These are phyloP conservation scores for Phytopythium kandeliae DNA, from an alignment of 352 stramenopile genomes.

Conservation along the genomic window DNA sequence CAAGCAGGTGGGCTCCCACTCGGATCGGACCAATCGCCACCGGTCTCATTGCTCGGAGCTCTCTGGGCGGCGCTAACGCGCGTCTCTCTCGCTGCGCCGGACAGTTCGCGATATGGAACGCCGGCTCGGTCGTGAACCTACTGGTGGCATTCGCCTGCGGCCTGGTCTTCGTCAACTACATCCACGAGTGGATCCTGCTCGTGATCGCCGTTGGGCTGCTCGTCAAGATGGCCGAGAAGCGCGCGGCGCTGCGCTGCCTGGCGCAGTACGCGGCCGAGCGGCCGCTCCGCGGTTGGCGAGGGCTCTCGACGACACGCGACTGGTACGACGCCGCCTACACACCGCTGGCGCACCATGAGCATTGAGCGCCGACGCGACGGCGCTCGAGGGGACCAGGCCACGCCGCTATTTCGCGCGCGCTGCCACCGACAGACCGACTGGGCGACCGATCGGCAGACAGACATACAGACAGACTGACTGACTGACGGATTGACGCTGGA, in stretches of 20 bases:
- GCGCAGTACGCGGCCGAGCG: slow-evolving; percentile 72
- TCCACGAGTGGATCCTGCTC: slow-evolving; percentile 69
- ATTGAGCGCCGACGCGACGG: slow-evolving; percentile 8
- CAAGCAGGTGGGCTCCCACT: too few species aligned
- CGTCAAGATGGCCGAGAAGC: slow-evolving; percentile 71
- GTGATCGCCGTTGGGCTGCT: slow-evolving; percentile 41
- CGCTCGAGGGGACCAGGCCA: too few species aligned
- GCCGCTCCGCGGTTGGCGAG: slow-evolving; percentile 62
- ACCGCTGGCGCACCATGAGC: slow-evolving; percentile 68
- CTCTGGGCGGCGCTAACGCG: neutral
- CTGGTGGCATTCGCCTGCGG: slow-evolving; percentile 52
- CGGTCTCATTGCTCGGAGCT: too few species aligned
- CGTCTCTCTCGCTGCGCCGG: too few species aligned
- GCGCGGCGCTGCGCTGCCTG: slow-evolving; percentile 61
- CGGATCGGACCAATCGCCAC: too few species aligned
- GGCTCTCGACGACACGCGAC: slow-evolving; percentile 77
- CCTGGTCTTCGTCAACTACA: slow-evolving; percentile 49
- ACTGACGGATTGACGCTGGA: too few species aligned
- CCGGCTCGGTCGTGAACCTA: slow-evolving; percentile 66
- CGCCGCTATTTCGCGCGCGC: too few species aligned
- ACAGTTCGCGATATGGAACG: slow-evolving; percentile 66
- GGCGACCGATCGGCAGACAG: too few species aligned
- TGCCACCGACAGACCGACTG: too few species aligned
- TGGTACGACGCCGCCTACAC: slow-evolving; percentile 86
- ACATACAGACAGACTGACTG: too few species aligned